Conservation (phyloP, 2,329 filamentous ascomycete species). For the Aspergillus pseudonomiae region DNA sequence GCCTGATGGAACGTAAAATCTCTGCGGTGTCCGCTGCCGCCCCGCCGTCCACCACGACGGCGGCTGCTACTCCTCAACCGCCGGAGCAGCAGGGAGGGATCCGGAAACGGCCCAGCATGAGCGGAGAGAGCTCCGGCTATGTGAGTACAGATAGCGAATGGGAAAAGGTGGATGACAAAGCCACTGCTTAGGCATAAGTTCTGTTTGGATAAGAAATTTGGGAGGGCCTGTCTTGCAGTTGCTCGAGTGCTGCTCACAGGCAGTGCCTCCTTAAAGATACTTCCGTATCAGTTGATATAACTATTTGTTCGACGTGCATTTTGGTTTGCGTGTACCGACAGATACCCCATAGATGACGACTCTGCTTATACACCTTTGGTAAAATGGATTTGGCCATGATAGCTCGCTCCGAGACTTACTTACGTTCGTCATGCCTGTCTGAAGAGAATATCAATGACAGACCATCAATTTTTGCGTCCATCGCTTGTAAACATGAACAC, state of each 20-base stretch:
- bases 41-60: constrained; percentile 21
- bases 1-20: constrained; percentile 25
- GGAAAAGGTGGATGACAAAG: constrained; percentile 77
- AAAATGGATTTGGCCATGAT: background rate
- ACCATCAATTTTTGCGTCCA: background rate
- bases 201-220: background rate
- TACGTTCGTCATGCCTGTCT: background rate
- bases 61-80: constrained; percentile 51
- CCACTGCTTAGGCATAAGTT: constrained; percentile 9
- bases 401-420: background rate
- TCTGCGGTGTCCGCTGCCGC: constrained; percentile 14
- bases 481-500: background rate
- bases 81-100: constrained; percentile 42
- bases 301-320: background rate
- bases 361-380: background rate
- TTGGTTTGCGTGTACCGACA: constrained; percentile 2
- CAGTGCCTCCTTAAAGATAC: background rate
- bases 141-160: constrained; percentile 92
- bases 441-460: background rate
- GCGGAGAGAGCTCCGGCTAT: constrained; percentile 57
- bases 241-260: background rate
- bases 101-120: constrained; percentile 49
- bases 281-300: constrained; percentile 2
- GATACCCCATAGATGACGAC: constrained; percentile 9
- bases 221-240: background rate